Base-by-base conservation (phyloP, 768 basidiomycete species). In the Leccinum pellstonianum region DNA sequence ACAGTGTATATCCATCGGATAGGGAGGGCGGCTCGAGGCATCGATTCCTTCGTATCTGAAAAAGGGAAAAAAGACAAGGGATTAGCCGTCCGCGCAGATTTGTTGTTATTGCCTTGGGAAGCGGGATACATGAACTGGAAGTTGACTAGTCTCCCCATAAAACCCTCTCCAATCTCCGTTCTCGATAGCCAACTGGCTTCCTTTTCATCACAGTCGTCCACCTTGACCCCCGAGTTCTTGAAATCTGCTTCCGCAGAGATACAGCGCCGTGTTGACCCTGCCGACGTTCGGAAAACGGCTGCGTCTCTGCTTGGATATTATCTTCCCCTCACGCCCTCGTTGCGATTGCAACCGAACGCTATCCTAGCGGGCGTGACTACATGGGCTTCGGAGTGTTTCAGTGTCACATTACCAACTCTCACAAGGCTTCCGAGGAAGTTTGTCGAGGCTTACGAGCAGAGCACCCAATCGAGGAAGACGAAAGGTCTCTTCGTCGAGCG, bases 1-100 rank as follows among this genome's bases (percentile, higher is more conserved):
- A 88, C 93, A 21, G 83, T 87, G 63, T 96, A 97, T 70, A 78
- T 94, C 53, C 92, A 95, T 65, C 88, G 95, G 58, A 84, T 96
- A 48, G 90, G 91, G 3, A 82, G 93, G 56, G 93, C 94, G 0
- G 93, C 91, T 21, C 85, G 93, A 64, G 89, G 84, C 2, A 79
- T 80, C 8, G 71, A 73, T 46, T 77, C 78, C 15, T 66, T 73
- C 8, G 88, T 87, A 29, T 52, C 54, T 4, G n/a, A 2, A 50
- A 31, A 35, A 7, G 43, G 38, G 1, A 47, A 52, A 10, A 41
- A 47, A 15, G 33, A 15, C 2, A 38, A 12, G 23, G 52, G 5
- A 41, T 54, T 43, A 35, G 10, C 3, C 83, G 90, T 55, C 31
- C 70, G 64, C 35, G 91, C 90, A 2, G 94, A 97, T 73, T 73